Evolutionary conservation across 2,329 filamentous ascomycete genomes (phyloP), one percentile per base, ranked within the genome.

Genomic region (Neofusicoccum laricinum): DNA sequence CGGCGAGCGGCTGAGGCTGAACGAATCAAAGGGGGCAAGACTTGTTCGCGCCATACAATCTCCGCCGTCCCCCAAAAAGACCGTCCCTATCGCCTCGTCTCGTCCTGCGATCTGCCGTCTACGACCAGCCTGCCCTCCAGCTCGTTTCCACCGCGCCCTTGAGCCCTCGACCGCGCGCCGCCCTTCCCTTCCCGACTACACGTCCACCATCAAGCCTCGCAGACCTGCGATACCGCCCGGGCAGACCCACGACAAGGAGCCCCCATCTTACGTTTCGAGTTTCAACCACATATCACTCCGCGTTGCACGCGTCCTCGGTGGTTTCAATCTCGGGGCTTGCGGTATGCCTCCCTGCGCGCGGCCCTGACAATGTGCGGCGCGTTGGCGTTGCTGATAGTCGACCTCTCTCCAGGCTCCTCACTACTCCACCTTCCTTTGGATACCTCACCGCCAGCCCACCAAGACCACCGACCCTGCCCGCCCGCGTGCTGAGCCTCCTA

Each of bases 401-500:
- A 68, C 67, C 67, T 65, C 64, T 50, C 66, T 66, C 61, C 67
- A 76, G 71, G 68, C 71, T 66, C 70, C 69, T 71, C 69, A 66
- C 65, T 63, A 66, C 67, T 68, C 67, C 71, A 72, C 74, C 72
- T 73, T 76, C 72, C 70, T 74, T 76, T 75, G 74, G 70, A 75
- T 70, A 74, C 68, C 67, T 65, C 63, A 58, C 62, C 62, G 40
- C 40, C 51, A 36, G 53, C 62, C 30, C 14, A 21, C 45, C 34
- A 41, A 38, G 21, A 46, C 32, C 41, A 25, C 49, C 51, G 19
- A 40, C 36, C 25, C 48, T 36, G 21, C 30, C 21, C 49, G 15
- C 48, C 38, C 48, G 48, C 41, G 25, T 34, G 36, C 61, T 12
- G 21, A 25, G 46, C 61, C 48, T 40, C 46, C 34, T 21, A 53